Conservation (phyloP, 129 eudicot genomes). For the Oenanthe sinensis region DNA sequence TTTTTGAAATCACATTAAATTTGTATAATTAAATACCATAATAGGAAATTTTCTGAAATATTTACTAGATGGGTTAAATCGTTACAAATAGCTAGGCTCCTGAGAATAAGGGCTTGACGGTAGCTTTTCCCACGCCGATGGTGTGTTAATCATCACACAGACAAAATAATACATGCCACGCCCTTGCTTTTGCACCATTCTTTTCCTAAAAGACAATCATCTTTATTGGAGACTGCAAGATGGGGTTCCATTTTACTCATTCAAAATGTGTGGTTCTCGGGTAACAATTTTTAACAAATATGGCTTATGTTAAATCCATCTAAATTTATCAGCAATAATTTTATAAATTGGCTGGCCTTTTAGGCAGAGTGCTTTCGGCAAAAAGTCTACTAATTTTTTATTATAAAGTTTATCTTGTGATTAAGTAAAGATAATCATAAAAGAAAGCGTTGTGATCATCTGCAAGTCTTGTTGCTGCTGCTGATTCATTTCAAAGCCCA, state of each 20-base stretch:
- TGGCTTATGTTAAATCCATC: neutral
- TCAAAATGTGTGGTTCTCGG: neutral
- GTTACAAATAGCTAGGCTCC: neutral
- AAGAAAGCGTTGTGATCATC: neutral
- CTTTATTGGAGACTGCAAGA: neutral
- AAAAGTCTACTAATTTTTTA: neutral
- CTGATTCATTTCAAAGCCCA: neutral
- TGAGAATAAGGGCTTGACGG: neutral
- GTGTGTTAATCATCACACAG: constrained; percentile 1
- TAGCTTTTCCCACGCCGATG: constrained; percentile 7
- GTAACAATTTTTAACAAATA: neutral
- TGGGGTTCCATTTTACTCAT: neutral
- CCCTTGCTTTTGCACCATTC: neutral
- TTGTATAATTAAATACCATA: too few species aligned
- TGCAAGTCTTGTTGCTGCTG: neutral
- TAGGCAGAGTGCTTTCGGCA: neutral
- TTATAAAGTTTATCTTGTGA: neutral
- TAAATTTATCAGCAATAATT: neutral
- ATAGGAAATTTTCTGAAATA: too few species aligned
- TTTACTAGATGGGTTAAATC: too few species aligned
- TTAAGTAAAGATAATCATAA: neutral
- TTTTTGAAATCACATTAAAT: too few species aligned
- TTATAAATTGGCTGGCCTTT: neutral
- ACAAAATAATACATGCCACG: neutral
- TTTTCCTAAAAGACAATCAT: neutral